Evolutionary conservation across 225 moss, liverwort and hornwort genomes (phyloP), one percentile per base, ranked within the genome.

Genomic region (Climacium dendroides): DNA sequence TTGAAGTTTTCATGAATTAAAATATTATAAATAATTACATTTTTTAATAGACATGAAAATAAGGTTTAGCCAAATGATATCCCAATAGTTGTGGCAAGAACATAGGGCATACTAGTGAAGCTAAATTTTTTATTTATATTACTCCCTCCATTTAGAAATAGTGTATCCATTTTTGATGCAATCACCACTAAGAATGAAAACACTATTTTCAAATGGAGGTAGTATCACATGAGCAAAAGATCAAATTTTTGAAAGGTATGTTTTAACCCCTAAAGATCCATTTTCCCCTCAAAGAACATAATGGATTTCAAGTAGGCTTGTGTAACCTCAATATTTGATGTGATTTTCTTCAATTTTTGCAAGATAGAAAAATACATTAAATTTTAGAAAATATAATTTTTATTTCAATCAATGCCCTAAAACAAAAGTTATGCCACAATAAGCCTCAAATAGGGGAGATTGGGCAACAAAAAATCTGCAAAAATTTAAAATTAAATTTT

Each of bases 211-310:
- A 60, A 60, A 60, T 13, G 3, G 6, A 60, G 6, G 7, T 28
- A 28, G 13, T 60, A 26, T 1, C 6, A 35, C 4, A 8, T 39
- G 14, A 25, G 5, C 14, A 69, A 41, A 25, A 26, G 26, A 26
- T 41, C 70, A 41, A 69, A 41, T 14, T 15, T 41, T 41, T 71
- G 2, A 30, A 47, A 48, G 7, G 4, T 11, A 1, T 43, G 0
- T 71, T 26, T 43, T 16, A 43, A 22, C 7, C 7, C 6, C 7
- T 37, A 13, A 15, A 26, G 16, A 43, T 5, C 15, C 0, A 26
- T 1, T 5, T 0, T 18, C 2, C 2, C 1, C 1, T 43, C 0
- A 0, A 0, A 0, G 3, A 2, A 43, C 3, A 71, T 24, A 43
- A 28, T 6, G 3, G 3, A 16, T 43, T 71, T 71, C 0, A 2